phyloP scores from a whole-genome alignment of 2,329 filamentous ascomycete species.

The Ophiostoma sp. region DNA sequence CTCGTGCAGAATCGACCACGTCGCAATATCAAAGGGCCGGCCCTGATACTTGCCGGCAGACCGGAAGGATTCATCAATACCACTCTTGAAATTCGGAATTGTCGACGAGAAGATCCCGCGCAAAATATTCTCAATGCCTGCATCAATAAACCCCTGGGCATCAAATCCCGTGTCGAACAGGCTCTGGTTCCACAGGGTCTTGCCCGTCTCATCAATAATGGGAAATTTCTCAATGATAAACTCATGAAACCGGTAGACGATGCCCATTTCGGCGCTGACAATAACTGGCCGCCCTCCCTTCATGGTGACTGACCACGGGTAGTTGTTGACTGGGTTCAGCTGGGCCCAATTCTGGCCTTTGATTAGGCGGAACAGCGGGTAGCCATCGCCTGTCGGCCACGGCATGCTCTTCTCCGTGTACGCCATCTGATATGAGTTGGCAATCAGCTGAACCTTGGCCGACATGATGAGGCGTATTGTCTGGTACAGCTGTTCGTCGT shows the following conservation, averaged over 20 bases:
- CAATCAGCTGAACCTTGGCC: slow-evolving; percentile 26
- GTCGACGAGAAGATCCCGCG: not conserved
- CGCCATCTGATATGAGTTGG: slow-evolving; percentile 27
- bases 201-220: slow-evolving; percentile 23
- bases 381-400: slow-evolving; percentile 26
- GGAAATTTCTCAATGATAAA: slow-evolving; percentile 25
- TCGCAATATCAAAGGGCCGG: slow-evolving; percentile 26
- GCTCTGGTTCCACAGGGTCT: slow-evolving; percentile 24
- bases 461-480: slow-evolving; percentile 25
- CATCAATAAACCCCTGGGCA: slow-evolving; percentile 24
- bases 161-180: slow-evolving; percentile 26
- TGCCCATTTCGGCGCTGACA: slow-evolving; percentile 25
- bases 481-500: slow-evolving; percentile 26
- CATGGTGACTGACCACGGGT: slow-evolving; percentile 24
- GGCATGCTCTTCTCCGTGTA: slow-evolving; percentile 26
- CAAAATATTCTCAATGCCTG: slow-evolving; percentile 26
- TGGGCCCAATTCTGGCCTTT: slow-evolving; percentile 23
- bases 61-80: slow-evolving; percentile 25
- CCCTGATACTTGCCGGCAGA: slow-evolving; percentile 25
- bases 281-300: slow-evolving; percentile 23
- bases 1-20: slow-evolving; percentile 26
- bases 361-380: slow-evolving; percentile 25
- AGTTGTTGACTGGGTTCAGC: slow-evolving; percentile 26
- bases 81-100: slow-evolving; percentile 28
- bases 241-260: slow-evolving; percentile 27